These are phyloP conservation scores for Microdochium nivale DNA, from an alignment of 2,329 filamentous ascomycete genomes.

Conservation along the genomic window DNA sequence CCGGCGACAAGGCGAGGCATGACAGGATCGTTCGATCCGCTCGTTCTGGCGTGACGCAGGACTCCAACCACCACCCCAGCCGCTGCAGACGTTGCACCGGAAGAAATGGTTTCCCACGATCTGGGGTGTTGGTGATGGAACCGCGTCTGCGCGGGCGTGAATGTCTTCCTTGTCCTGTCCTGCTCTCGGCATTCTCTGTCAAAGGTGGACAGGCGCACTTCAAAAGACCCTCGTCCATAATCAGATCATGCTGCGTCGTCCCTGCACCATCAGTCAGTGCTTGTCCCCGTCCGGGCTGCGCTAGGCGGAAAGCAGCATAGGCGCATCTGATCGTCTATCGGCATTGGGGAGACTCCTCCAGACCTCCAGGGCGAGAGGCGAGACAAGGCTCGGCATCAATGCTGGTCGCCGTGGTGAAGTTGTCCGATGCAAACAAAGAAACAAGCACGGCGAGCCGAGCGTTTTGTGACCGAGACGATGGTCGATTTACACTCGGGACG, in stretches of 20 bases:
- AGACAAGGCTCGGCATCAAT: neutral
- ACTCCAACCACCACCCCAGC: neutral
- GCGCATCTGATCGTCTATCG: neutral
- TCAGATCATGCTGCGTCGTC: neutral
- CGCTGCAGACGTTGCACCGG: too few relatives aligned
- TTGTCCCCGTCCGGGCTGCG: neutral
- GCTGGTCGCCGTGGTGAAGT: neutral
- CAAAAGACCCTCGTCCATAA: slow-evolving; percentile 1
- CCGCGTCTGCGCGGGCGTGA: neutral
- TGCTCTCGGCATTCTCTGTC: neutral
- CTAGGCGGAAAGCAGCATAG: neutral
- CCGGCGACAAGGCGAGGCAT: neutral
- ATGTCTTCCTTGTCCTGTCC: too few relatives aligned
- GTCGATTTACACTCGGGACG: neutral
- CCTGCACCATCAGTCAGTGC: neutral
- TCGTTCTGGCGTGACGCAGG: neutral
- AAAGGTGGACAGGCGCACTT: neutral
- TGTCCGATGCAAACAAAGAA: too few relatives aligned
- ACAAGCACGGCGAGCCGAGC: neutral
- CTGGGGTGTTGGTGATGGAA: too few relatives aligned
- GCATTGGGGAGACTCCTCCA: neutral
- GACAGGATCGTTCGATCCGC: neutral
- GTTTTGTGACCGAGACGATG: neutral
- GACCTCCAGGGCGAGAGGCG: too few relatives aligned
- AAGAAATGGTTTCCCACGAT: too few relatives aligned